Percentiles rank a stretch among this genome's conserved stretches.
Conservation (phyloP, 2,329 filamentous ascomycete species). For the Ceratocystiopsis brevicomis region DNA sequence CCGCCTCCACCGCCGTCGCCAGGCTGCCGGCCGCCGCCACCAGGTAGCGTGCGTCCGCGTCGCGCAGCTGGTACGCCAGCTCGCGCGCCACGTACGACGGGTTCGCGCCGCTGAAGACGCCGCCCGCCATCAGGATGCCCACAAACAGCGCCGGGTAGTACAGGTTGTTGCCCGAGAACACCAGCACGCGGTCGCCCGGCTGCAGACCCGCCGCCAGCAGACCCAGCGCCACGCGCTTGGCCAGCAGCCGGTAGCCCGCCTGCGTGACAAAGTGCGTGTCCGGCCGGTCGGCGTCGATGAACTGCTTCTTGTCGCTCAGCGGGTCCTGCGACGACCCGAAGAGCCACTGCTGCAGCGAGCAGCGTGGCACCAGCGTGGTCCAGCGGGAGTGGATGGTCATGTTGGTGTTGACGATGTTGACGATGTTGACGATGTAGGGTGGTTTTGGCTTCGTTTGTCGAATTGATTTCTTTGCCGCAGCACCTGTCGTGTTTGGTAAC, state of each 20-base stretch:
- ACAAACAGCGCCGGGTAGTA: slow-evolving; percentile 54
- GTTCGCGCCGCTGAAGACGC: slow-evolving; percentile 48
- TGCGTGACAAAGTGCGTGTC: slow-evolving; percentile 48
- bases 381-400: slow-evolving; percentile 32
- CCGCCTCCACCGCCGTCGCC: slow-evolving; percentile 47
- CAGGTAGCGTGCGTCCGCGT: slow-evolving; percentile 49
- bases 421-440: no score
- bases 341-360: slow-evolving; percentile 36
- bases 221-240: slow-evolving; percentile 53
- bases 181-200: slow-evolving; percentile 48
- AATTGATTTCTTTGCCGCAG: no score
- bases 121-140: slow-evolving; percentile 59
- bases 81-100: slow-evolving; percentile 41
- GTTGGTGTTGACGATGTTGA: no score
- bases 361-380: slow-evolving; percentile 23
- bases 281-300: slow-evolving; percentile 48
- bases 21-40: slow-evolving; percentile 42
- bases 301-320: slow-evolving; percentile 22
- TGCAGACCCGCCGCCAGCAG: slow-evolving; percentile 44
- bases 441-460: no score
- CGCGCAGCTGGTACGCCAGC: slow-evolving; percentile 54
- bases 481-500: no score
- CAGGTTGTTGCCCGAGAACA: slow-evolving; percentile 56
- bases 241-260: slow-evolving; percentile 46
- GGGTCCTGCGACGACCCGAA: slow-evolving; percentile 28